phyloP scores from a whole-genome alignment of 2,329 filamentous ascomycete genomes.

The Calonectria henricotiae region DNA sequence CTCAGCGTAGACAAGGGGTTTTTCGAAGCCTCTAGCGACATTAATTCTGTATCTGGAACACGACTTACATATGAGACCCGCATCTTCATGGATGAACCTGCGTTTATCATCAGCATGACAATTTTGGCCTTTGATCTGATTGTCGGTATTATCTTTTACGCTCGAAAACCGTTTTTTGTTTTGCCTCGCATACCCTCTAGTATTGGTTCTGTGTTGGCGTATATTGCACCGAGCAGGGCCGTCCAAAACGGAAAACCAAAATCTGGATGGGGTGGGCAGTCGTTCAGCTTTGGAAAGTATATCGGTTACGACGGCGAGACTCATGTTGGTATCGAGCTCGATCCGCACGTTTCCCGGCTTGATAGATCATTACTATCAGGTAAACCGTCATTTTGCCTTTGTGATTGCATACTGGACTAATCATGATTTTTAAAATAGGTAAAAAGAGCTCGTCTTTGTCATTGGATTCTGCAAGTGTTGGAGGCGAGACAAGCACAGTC shows the following conservation, averaged over 20 bases:
- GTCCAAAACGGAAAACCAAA: neutral
- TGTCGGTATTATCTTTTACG: neutral
- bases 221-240: slow-evolving; percentile 24
- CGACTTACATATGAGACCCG: neutral
- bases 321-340: slow-evolving; percentile 25
- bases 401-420: neutral
- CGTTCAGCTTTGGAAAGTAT: slow-evolving; percentile 26
- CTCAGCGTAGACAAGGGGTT: slow-evolving; percentile 3
- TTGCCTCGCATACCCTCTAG: slow-evolving; percentile 17
- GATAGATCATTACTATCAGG: neutral
- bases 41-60: neutral
- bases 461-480: neutral
- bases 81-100: slow-evolving; percentile 2
- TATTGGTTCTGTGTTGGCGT: slow-evolving; percentile 20
- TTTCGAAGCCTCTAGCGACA: neutral
- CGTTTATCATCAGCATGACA: slow-evolving; percentile 3
- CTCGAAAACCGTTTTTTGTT: neutral
- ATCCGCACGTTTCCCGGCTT: neutral
- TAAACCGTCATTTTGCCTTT: neutral
- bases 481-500: neutral
- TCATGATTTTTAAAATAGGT: neutral
- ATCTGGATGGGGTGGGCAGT: neutral
- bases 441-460: neutral
- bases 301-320: slow-evolving; percentile 16
- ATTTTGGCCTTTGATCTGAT: slow-evolving; percentile 23